Evolutionary conservation across 176 grass and related monocot genomes (phyloP).

Genomic region (Tillandsia fasciculata): DNA sequence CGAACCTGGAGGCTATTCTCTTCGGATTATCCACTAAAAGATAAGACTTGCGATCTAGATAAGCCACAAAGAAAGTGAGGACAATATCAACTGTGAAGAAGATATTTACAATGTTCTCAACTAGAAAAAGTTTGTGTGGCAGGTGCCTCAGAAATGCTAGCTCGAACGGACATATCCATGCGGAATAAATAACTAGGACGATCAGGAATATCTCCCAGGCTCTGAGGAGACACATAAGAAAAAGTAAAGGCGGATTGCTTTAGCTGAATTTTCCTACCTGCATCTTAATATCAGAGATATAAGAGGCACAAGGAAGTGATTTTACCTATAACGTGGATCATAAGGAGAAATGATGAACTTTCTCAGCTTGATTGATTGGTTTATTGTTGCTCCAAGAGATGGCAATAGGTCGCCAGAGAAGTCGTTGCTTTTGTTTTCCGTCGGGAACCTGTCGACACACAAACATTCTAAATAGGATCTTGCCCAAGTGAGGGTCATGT

Average conservation of each 20-base stretch:
- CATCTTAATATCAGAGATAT: slow-evolving; percentile 7
- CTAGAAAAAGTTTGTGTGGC: slow-evolving; percentile 34
- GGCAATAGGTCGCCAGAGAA: slow-evolving; percentile 62
- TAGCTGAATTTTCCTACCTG: slow-evolving; percentile 2
- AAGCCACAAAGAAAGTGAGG: slow-evolving; percentile 92
- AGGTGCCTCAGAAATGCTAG: slow-evolving; percentile 62
- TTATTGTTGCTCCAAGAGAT: slow-evolving; percentile 67
- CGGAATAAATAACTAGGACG: slow-evolving; percentile 70
- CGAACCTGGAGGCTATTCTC: slow-evolving; percentile 73
- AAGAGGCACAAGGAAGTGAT: slow-evolving; percentile 9
- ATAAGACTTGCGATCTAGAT: slow-evolving; percentile 60
- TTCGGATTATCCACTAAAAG: slow-evolving; percentile 65
- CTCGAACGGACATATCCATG: slow-evolving; percentile 76
- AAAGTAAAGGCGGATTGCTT: slow-evolving; percentile 18
- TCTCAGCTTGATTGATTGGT: slow-evolving; percentile 52
- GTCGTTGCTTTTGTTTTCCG: slow-evolving; percentile 27
- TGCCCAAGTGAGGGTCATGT: slow-evolving; percentile 1
- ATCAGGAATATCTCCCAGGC: slow-evolving; percentile 64
- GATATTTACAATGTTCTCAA: slow-evolving; percentile 54
- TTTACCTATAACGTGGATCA: slow-evolving; percentile 75
- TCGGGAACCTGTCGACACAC: slow-evolving; percentile 11
- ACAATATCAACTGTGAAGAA: slow-evolving; percentile 91
- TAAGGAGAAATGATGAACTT: slow-evolving; percentile 72
- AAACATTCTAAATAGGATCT: slow-evolving; percentile 8
- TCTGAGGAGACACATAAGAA: slow-evolving; percentile 33